A percentile compares a stretch with the other conserved stretches of the same genome.
Evolutionary conservation across 352 stramenopile genomes (phyloP).

Genomic region (Globisporangium abappressorium): DNA sequence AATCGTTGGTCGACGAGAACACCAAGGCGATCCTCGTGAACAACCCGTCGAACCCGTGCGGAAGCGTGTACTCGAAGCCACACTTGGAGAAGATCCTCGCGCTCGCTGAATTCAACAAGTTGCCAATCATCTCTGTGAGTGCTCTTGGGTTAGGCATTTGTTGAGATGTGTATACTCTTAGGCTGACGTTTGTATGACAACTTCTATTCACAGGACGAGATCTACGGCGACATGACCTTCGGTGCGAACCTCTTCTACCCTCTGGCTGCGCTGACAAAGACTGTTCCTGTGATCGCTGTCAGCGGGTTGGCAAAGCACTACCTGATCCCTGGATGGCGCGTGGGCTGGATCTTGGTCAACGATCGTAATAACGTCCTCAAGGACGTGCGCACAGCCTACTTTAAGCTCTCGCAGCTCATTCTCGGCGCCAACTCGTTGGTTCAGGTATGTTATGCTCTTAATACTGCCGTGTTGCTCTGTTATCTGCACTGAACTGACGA

Average conservation of each 20-base stretch:
- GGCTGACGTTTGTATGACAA: background rate
- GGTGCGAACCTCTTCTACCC: conserved; percentile 74
- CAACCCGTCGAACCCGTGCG: conserved; percentile 95
- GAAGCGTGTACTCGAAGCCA: conserved; percentile 90
- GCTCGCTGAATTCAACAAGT: conserved; percentile 76
- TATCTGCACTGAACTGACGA: background rate
- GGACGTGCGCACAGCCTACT: conserved; percentile 87
- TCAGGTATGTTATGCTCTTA: background rate
- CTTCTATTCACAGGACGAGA: conserved; percentile 48
- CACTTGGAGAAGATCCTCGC: conserved; percentile 74
- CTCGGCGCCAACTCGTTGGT: conserved; percentile 90
- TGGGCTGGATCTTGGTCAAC: conserved; percentile 95
- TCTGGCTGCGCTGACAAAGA: conserved; percentile 78
- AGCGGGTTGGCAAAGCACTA: conserved; percentile 95
- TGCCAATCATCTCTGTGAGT: conserved; percentile 93
- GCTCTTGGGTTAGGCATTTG: conserved; percentile 16
- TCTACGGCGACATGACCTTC: conserved; percentile 85
- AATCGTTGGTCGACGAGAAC: conserved; percentile 80
- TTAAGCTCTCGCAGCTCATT: conserved; percentile 92
- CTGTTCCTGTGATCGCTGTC: conserved; percentile 77
- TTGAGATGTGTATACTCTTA: background rate
- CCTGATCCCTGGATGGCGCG: conserved; percentile 92
- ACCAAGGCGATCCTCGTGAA: conserved; percentile 94
- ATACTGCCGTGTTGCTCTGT: background rate
- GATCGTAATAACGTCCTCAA: conserved; percentile 79